Percentiles rank a stretch among this genome's conserved stretches.
Conservation (phyloP, 2,329 filamentous ascomycete genomes). For the Pyricularia sp. region DNA sequence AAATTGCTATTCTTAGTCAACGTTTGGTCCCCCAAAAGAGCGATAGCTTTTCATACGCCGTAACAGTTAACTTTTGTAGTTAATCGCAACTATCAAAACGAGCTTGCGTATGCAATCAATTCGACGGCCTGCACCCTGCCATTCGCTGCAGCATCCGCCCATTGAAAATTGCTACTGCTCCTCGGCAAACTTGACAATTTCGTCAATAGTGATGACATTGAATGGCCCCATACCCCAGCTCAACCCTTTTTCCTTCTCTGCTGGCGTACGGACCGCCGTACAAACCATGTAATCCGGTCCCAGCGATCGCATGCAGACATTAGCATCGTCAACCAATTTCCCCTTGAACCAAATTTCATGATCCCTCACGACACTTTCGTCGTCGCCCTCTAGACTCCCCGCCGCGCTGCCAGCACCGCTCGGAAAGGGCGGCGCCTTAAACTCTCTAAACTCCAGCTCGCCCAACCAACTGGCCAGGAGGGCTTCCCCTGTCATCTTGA, state of each 20-base stretch:
- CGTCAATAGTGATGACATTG: constrained; percentile 28
- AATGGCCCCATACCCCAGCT: constrained; percentile 26
- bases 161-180: constrained; percentile 2
- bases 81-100: not conserved
- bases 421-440: constrained; percentile 37
- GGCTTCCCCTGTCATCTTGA: constrained; percentile 73
- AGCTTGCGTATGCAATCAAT: not conserved
- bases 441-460: constrained; percentile 54
- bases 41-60: not conserved
- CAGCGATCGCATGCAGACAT: constrained; percentile 28
- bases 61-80: not conserved
- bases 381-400: constrained; percentile 7
- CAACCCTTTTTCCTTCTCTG: constrained; percentile 22
- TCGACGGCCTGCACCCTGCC: not conserved
- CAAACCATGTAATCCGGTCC: constrained; percentile 41
- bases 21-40: not conserved
- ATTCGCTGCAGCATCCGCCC: not conserved
- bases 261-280: constrained; percentile 32
- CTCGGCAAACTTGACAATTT: constrained; percentile 32
- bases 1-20: not conserved
- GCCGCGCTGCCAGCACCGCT: constrained; percentile 7
- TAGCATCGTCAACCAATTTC: constrained; percentile 24
- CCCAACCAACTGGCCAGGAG: constrained; percentile 60
- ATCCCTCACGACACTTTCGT: constrained; percentile 11
- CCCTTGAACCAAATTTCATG: constrained; percentile 28